These are phyloP conservation scores for Clonostachys chloroleuca DNA, from an alignment of 2,329 filamentous ascomycete species.

Conservation along the genomic window DNA sequence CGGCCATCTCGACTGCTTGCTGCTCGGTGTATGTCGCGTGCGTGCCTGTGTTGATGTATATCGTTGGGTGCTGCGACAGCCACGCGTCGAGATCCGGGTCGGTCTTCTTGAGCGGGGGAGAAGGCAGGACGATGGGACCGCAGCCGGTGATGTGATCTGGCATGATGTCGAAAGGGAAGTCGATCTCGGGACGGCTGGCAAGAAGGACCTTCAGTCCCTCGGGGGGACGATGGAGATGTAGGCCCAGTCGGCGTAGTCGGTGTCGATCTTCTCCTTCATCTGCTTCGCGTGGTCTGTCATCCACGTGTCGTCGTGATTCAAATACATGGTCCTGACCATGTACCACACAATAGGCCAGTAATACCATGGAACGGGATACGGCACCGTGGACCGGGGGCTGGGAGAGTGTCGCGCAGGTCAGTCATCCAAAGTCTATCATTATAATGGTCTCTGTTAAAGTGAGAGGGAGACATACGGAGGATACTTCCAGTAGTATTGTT, in stretches of 20 bases:
- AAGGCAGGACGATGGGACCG: slow-evolving; percentile 37
- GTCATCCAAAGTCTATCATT: no score
- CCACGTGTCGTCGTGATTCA: not conserved
- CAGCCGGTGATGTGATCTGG: slow-evolving; percentile 30
- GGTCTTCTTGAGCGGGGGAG: slow-evolving; percentile 19
- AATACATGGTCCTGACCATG: not conserved
- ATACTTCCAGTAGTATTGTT: no score
- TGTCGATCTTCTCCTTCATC: not conserved
- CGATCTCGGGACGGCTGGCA: slow-evolving; percentile 14
- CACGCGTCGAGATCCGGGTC: slow-evolving; percentile 36
- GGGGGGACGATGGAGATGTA: not conserved
- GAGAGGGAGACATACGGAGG: no score
- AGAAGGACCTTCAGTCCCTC: not conserved
- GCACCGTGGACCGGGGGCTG: not conserved
- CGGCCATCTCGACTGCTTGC: slow-evolving; percentile 30
- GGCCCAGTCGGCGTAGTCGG: not conserved
- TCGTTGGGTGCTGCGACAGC: slow-evolving; percentile 32
- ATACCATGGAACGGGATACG: not conserved
- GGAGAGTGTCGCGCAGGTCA: no score
- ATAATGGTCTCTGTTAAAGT: no score
- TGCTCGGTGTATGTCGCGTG: slow-evolving; percentile 19
- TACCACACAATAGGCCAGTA: slow-evolving; percentile 1
- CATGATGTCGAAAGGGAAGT: slow-evolving; percentile 31
- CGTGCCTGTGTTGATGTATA: slow-evolving; percentile 45
- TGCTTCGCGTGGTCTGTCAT: not conserved